phyloP scores from a whole-genome alignment of 1,139 yeast genomes.

The Petasospora fabianii region DNA sequence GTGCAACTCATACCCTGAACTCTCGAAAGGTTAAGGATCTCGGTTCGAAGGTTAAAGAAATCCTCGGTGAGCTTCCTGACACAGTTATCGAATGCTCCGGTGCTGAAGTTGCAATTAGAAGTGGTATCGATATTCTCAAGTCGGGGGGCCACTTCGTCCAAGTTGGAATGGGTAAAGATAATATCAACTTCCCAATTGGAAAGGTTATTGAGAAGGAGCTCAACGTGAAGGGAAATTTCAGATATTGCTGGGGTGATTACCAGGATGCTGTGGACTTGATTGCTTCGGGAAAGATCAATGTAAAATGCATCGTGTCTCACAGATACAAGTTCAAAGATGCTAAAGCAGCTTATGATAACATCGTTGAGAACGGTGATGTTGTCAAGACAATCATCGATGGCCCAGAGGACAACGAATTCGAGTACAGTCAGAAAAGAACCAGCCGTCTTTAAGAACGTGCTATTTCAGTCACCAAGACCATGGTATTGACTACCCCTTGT shows the following conservation, averaged over 20 bases:
- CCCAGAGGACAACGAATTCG: constrained; percentile 30
- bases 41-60: constrained; percentile 36
- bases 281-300: constrained; percentile 57
- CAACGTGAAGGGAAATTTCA: constrained; percentile 69
- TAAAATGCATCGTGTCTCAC: constrained; percentile 71
- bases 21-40: constrained; percentile 41
- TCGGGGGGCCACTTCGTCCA: constrained; percentile 69
- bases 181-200: constrained; percentile 70
- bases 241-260: constrained; percentile 81
- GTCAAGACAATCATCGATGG: constrained; percentile 64
- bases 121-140: constrained; percentile 55
- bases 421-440: too few species aligned
- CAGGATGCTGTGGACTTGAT: constrained; percentile 67
- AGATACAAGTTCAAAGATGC: constrained; percentile 73
- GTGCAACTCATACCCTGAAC: constrained; percentile 51
- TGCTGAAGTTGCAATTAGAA: constrained; percentile 62
- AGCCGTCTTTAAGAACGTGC: too few species aligned
- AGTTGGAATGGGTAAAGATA: constrained; percentile 72
- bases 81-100: constrained; percentile 74
- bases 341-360: constrained; percentile 73
- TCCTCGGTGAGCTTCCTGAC: constrained; percentile 46
- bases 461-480: too few species aligned
- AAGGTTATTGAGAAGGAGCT: constrained; percentile 69
- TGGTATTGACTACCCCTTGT: too few species aligned
- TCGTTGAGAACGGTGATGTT: constrained; percentile 44